Evolutionary conservation across 805 yeast species (phyloP).

Genomic region (Isabelozyma rhagii): DNA sequence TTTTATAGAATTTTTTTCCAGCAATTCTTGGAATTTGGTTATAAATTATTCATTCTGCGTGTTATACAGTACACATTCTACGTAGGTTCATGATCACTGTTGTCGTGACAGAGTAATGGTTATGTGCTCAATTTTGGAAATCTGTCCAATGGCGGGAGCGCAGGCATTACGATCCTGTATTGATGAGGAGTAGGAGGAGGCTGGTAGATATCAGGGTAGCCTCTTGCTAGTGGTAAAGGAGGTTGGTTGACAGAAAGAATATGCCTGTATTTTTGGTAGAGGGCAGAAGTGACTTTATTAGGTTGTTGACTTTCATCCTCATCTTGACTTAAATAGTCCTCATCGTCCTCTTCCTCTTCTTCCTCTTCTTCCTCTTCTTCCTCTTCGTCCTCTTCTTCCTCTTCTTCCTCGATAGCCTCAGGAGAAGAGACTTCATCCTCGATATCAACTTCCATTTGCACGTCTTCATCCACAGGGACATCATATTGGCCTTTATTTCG

Average conservation of each 20-base stretch:
- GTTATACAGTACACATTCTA: too few relatives aligned
- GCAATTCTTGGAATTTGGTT: background rate
- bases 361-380: constrained; percentile 4
- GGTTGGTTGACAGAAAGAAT: constrained; percentile 2
- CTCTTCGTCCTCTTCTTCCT: constrained; percentile 3
- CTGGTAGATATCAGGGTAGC: background rate
- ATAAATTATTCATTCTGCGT: too few relatives aligned
- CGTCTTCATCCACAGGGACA: background rate
- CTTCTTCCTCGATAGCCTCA: constrained; percentile 1
- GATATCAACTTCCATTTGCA: background rate
- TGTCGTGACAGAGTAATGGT: background rate
- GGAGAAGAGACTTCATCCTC: background rate
- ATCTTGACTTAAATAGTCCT: constrained; percentile 5
- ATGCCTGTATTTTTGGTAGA: constrained; percentile 5
- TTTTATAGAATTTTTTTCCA: background rate
- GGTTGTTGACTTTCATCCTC: constrained; percentile 3
- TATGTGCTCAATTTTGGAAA: constrained; percentile 12
- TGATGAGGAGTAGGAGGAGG: constrained; percentile 2
- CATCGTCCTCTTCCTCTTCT: constrained; percentile 6
- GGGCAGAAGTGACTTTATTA: constrained; percentile 1
- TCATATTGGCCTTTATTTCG: background rate
- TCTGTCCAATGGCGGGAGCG: constrained; percentile 23
- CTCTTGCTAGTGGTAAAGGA: background rate
- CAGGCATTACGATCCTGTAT: constrained; percentile 2
- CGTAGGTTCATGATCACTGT: background rate